Conservation (phyloP, 2,329 filamentous ascomycete genomes). For the Podosphaera aphanis region DNA sequence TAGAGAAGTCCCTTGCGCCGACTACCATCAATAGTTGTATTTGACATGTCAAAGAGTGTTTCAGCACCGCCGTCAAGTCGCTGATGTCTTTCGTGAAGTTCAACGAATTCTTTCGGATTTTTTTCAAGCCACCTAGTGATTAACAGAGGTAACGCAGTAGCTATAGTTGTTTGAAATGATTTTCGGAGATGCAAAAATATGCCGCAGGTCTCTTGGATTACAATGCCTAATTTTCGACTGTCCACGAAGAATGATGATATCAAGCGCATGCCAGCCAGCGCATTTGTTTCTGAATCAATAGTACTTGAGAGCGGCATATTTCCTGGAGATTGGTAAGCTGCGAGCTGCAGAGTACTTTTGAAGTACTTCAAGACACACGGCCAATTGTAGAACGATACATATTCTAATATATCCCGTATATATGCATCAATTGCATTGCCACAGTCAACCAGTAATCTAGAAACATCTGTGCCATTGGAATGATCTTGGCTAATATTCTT, state of each 20-base stretch:
- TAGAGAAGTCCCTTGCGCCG: constrained; percentile 31
- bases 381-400: constrained; percentile 42
- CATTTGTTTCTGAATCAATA: constrained; percentile 15
- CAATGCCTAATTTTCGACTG: constrained; percentile 31
- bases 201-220: constrained; percentile 43
- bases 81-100: constrained; percentile 34
- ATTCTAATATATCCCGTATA: constrained; percentile 35
- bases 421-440: constrained; percentile 27
- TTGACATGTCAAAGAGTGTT: constrained; percentile 45
- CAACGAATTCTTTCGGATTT: constrained; percentile 39
- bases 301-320: constrained; percentile 8
- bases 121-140: constrained; percentile 43
- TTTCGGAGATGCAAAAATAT: constrained; percentile 44
- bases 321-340: constrained; percentile 10
- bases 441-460: constrained; percentile 13
- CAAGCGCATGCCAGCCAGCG: constrained; percentile 32
- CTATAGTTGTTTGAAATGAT: constrained; percentile 37
- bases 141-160: constrained; percentile 35
- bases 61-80: constrained; percentile 42
- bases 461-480: constrained; percentile 11
- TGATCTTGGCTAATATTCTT: constrained; percentile 11
- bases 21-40: constrained; percentile 33
- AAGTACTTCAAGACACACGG: constrained; percentile 33
- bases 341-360: constrained; percentile 19
- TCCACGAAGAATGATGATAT: constrained; percentile 43